Evolutionary conservation across 2,329 filamentous ascomycete species (phyloP).

Genomic region (Fusarium dlaminii): DNA sequence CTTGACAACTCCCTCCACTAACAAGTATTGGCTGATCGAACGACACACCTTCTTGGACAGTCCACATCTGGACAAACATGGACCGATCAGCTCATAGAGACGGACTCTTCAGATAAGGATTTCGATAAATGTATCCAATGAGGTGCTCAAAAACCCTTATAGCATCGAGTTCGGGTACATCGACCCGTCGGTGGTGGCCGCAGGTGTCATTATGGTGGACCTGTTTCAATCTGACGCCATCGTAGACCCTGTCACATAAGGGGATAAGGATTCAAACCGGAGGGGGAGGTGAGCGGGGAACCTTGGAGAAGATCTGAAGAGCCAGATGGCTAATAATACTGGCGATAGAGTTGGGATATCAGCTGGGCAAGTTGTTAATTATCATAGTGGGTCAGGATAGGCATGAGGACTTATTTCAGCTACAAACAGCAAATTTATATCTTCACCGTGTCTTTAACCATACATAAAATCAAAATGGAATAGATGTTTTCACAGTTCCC

Average conservation of each 20-base stretch:
- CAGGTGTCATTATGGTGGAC: conserved; percentile 15
- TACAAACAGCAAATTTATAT: background rate
- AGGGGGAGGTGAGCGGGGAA: conserved; percentile 23
- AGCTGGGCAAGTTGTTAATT: background rate
- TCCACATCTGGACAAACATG: background rate
- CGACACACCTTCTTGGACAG: background rate
- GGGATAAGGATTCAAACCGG: background rate
- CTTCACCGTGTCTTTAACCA: too few species aligned
- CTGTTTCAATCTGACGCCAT: conserved; percentile 36
- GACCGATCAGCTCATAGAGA: background rate
- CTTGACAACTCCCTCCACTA: background rate
- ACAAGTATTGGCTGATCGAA: background rate
- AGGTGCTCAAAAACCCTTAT: background rate
- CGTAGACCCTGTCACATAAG: conserved; percentile 9
- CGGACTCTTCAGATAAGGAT: background rate
- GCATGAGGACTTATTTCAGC: background rate
- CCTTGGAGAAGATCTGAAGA: background rate
- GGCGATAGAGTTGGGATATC: background rate
- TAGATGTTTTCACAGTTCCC: background rate
- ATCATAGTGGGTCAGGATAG: background rate
- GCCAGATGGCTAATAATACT: too few species aligned
- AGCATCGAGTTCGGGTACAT: background rate
- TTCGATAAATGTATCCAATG: conserved; percentile 14
- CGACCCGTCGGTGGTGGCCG: conserved; percentile 31
- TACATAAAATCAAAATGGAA: too few species aligned